Conservation (phyloP, 192 early-diverging fungal genomes). For the Coemansia sp. region DNA sequence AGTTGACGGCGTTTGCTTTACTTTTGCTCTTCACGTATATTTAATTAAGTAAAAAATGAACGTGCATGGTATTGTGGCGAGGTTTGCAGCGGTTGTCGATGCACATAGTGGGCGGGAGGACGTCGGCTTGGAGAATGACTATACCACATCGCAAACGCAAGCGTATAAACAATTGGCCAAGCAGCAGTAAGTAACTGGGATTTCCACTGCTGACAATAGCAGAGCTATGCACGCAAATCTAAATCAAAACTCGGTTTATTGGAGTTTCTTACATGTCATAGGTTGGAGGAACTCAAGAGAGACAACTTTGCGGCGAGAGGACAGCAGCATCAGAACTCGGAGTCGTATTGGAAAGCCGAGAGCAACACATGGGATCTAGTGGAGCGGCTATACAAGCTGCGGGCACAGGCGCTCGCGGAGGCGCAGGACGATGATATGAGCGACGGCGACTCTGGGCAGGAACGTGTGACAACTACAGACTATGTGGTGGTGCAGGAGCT, state of each 20-base stretch:
- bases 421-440: slow-evolving; percentile 6
- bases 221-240: neutral
- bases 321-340: neutral
- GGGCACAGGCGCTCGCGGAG: slow-evolving; percentile 14
- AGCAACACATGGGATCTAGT: slow-evolving; percentile 53
- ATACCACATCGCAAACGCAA: slow-evolving; percentile 9
- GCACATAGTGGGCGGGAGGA: neutral
- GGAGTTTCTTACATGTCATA: neutral
- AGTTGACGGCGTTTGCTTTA: neutral
- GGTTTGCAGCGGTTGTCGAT: slow-evolving; percentile 40
- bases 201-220: neutral
- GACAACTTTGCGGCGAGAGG: slow-evolving; percentile 2
- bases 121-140: neutral
- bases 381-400: slow-evolving; percentile 33
- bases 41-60: neutral
- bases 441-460: neutral
- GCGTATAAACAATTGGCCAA: slow-evolving; percentile 26
- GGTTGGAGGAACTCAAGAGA: neutral
- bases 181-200: slow-evolving; percentile 32
- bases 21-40: neutral
- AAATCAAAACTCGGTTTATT: neutral
- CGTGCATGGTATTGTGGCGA: slow-evolving; percentile 14
- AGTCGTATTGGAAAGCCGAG: slow-evolving; percentile 39
- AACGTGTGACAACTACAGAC: slow-evolving; percentile 13
- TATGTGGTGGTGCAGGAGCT: slow-evolving; percentile 43